These are phyloP conservation scores for Penicillium brasilianum DNA, from an alignment of 2,329 filamentous ascomycete genomes.

Conservation along the genomic window DNA sequence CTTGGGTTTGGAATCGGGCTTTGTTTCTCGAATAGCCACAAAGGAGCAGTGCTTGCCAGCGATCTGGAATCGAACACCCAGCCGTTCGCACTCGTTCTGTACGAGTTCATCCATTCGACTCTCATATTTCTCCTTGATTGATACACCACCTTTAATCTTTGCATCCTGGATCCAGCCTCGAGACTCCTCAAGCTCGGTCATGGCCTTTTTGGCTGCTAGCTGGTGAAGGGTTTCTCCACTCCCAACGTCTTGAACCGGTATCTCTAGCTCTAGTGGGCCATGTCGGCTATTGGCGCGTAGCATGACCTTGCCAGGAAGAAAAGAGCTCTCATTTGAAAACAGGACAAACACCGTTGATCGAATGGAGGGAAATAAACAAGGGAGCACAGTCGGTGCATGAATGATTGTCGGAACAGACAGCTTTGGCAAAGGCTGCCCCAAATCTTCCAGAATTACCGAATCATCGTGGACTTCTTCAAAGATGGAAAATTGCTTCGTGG, in stretches of 20 bases:
- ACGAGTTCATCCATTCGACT: slow-evolving; percentile 7
- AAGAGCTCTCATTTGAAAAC: background rate
- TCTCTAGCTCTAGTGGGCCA: background rate
- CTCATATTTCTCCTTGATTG: background rate
- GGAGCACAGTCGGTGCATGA: background rate
- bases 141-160: background rate
- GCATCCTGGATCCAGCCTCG: slow-evolving; percentile 18
- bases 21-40: slow-evolving; percentile 4
- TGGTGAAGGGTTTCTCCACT: slow-evolving; percentile 13
- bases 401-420: background rate
- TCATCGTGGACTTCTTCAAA: background rate
- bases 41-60: slow-evolving; percentile 16
- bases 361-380: background rate
- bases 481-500: background rate
- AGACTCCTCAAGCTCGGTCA: slow-evolving; percentile 19
- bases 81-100: slow-evolving; percentile 3
- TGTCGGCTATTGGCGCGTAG: background rate
- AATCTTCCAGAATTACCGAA: background rate
- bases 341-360: slow-evolving; percentile 1
- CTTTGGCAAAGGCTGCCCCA: background rate
- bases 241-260: background rate
- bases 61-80: slow-evolving; percentile 9
- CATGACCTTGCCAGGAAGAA: background rate
- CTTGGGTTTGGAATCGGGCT: background rate
- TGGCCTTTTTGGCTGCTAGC: slow-evolving; percentile 15